Evolutionary conservation across 2,329 filamentous ascomycete species (phyloP).

Genomic region (Trichoderma atroviride): DNA sequence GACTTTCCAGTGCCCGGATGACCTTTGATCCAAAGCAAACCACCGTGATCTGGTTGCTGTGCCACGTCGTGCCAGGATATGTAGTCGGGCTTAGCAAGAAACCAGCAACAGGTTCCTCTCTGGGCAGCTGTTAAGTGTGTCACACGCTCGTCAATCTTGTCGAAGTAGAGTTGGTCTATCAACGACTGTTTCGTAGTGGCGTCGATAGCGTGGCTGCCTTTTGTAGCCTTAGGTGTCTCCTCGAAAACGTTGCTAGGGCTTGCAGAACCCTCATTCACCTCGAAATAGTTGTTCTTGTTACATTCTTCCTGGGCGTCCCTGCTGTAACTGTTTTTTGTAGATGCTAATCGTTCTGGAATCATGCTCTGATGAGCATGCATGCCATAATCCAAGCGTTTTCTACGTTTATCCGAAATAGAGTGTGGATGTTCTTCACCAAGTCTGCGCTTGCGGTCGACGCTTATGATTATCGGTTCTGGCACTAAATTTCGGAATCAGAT

Average conservation of each 20-base stretch:
- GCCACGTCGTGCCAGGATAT: slow-evolving; percentile 21
- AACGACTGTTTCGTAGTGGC: neutral
- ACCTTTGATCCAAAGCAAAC: neutral
- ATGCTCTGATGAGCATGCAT: no score
- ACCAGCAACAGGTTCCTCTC: slow-evolving; percentile 30
- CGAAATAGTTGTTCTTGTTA: no score
- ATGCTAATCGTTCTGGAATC: no score
- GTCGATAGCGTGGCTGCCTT: neutral
- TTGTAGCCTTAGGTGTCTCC: no score
- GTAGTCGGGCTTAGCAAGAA: slow-evolving; percentile 19
- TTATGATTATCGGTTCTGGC: no score
- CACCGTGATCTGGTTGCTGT: neutral
- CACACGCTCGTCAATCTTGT: neutral
- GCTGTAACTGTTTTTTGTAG: no score
- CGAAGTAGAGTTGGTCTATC: neutral
- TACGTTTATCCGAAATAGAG: neutral
- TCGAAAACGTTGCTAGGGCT: neutral
- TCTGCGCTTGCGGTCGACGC: neutral
- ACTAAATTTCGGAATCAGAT: neutral
- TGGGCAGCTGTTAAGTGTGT: neutral
- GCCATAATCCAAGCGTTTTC: neutral
- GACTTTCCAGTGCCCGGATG: slow-evolving; percentile 7
- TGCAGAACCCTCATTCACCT: neutral
- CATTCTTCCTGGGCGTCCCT: no score
- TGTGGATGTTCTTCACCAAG: neutral